phyloP scores from a whole-genome alignment of 306 rosid species.

The Fragaria nilgerrensis region DNA sequence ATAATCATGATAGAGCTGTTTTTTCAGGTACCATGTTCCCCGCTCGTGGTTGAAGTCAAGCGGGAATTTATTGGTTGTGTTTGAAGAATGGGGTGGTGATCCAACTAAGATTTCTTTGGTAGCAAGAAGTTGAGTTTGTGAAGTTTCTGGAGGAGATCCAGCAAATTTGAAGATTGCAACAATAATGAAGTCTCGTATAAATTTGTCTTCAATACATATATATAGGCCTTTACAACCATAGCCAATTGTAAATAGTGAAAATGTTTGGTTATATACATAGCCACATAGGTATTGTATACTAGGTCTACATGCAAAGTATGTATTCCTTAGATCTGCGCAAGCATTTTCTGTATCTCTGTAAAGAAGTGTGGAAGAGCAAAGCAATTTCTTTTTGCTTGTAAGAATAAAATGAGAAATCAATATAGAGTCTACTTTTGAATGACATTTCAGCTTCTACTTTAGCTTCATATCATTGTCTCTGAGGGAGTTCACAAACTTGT shows the following conservation, averaged over 20 bases:
- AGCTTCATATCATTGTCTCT: not conserved
- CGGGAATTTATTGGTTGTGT: slow-evolving; percentile 70
- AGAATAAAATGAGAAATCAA: slow-evolving; percentile 29
- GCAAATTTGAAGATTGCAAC: slow-evolving; percentile 20
- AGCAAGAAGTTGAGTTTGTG: slow-evolving; percentile 44
- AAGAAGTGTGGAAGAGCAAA: slow-evolving; percentile 19
- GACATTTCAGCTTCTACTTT: not conserved
- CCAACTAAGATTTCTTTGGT: slow-evolving; percentile 67
- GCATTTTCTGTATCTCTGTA: slow-evolving; percentile 19
- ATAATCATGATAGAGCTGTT: slow-evolving; percentile 16
- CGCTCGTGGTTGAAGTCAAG: slow-evolving; percentile 73
- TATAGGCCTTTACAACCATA: slow-evolving; percentile 15
- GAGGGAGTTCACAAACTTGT: not conserved
- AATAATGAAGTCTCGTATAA: slow-evolving; percentile 32
- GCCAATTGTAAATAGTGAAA: slow-evolving; percentile 45
- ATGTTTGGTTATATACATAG: slow-evolving; percentile 43
- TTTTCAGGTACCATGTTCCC: slow-evolving; percentile 91
- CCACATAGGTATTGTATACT: slow-evolving; percentile 26
- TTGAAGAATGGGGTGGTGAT: slow-evolving; percentile 94
- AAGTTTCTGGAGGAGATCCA: slow-evolving; percentile 60
- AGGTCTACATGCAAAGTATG: slow-evolving; percentile 28
- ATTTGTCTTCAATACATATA: slow-evolving; percentile 22
- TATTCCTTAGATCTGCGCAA: slow-evolving; percentile 6
- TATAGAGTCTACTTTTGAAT: not conserved
- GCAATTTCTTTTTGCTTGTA: slow-evolving; percentile 12